phyloP scores from a whole-genome alignment of 108 stramenopile genomes.

The Nitzschia sp. region DNA sequence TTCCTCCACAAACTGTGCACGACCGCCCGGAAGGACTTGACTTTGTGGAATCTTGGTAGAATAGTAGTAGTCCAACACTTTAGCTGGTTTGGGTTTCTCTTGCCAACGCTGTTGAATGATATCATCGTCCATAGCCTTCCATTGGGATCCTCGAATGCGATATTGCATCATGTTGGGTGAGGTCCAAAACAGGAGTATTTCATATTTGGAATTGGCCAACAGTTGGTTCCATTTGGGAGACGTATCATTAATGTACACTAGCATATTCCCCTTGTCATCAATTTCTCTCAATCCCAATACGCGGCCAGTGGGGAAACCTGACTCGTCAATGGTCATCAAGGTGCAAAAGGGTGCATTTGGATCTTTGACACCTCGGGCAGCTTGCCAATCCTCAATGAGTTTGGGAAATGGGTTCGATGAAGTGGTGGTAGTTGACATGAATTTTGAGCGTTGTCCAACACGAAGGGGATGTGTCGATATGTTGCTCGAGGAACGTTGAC shows the following conservation, averaged over 20 bases:
- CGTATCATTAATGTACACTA: not conserved
- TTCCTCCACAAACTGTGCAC: not conserved
- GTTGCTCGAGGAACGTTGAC: too few relatives aligned
- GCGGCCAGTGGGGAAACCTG: not conserved
- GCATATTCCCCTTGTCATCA: not conserved
- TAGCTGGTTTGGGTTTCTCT: not conserved
- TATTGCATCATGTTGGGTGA: not conserved
- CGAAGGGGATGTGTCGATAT: too few relatives aligned
- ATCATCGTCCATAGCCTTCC: not conserved
- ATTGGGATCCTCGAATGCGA: not conserved
- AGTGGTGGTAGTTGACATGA: too few relatives aligned
- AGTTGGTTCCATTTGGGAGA: slow-evolving; percentile 6
- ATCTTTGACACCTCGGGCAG: not conserved
- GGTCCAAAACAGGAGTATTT: not conserved
- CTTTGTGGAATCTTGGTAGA: not conserved
- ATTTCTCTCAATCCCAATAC: not conserved
- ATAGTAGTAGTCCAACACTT: not conserved
- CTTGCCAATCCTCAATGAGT: not conserved
- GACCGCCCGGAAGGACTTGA: not conserved
- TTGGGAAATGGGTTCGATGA: not conserved
- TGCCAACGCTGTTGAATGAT: not conserved
- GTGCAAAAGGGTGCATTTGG: slow-evolving; percentile 1
- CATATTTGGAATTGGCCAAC: not conserved
- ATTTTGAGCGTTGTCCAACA: too few relatives aligned
- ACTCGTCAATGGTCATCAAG: not conserved